phyloP scores from a whole-genome alignment of 164 flowering plant genomes.

The Nymphaea colorata region DNA sequence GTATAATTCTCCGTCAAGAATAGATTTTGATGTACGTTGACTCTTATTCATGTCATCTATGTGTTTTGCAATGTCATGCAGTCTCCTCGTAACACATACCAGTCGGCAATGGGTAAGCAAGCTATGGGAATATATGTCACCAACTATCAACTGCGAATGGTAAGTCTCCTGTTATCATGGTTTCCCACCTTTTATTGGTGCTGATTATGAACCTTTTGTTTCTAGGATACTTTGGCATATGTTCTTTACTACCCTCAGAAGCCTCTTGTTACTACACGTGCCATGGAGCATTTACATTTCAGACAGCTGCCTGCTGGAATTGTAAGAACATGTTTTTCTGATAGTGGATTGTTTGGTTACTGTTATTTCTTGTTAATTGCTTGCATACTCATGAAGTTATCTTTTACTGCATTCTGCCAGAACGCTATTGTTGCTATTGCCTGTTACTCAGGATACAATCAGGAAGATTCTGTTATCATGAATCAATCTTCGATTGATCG shows the following conservation, averaged over 20 bases:
- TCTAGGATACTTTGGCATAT: constrained; percentile 94
- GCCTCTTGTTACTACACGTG: constrained; percentile 96
- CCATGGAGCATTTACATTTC: constrained; percentile 97
- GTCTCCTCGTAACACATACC: constrained; percentile 99
- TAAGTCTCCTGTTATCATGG: constrained; percentile 9
- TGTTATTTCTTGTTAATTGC: not conserved
- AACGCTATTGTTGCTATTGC: constrained; percentile 95
- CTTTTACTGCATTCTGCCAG: constrained; percentile 15
- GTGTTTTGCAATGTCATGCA: constrained; percentile 12
- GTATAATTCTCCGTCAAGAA: not conserved
- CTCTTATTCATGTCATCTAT: no score
- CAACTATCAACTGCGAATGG: constrained; percentile 95
- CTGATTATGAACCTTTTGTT: not conserved
- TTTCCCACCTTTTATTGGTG: not conserved
- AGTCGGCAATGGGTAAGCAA: constrained; percentile 99
- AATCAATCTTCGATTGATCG: constrained; percentile 99
- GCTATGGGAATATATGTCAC: constrained; percentile 99
- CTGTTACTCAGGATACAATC: constrained; percentile 95
- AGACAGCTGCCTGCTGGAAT: constrained; percentile 99
- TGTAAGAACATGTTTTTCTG: constrained; percentile 25
- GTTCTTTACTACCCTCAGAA: constrained; percentile 95
- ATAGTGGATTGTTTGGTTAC: not conserved
- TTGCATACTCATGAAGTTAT: not conserved
- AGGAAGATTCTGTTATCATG: constrained; percentile 99
- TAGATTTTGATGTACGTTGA: not conserved